Percentiles rank a stretch among this genome's conserved stretches.
Evolutionary conservation across 148 eudicot species (phyloP).

Genomic region (Rhododendron vialii): DNA sequence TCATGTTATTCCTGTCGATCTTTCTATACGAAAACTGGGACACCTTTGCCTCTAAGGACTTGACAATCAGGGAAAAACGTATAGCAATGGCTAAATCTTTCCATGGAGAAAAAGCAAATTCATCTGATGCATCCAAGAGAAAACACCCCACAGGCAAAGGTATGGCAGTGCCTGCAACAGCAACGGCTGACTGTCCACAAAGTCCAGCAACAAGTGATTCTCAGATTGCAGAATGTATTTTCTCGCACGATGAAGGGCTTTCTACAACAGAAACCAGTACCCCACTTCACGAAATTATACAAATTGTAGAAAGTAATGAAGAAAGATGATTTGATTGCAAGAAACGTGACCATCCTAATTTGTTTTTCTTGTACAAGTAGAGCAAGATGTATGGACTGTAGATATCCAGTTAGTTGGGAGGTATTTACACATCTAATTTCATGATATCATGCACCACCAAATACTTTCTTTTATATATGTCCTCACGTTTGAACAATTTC

Average conservation of each 20-base stretch:
- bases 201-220: conserved; percentile 17
- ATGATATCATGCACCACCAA: no score
- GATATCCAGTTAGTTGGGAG: not conserved
- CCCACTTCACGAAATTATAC: conserved; percentile 12
- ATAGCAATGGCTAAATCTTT: conserved; percentile 12
- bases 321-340: not conserved
- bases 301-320: not conserved
- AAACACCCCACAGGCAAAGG: not conserved
- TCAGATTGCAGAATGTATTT: not conserved
- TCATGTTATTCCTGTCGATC: conserved; percentile 14
- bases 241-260: conserved; percentile 20
- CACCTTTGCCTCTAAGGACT: conserved; percentile 13
- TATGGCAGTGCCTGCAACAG: not conserved
- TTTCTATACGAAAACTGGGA: conserved; percentile 23
- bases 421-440: no score
- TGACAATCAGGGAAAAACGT: conserved; percentile 15
- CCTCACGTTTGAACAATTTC: not conserved
- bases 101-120: conserved; percentile 16
- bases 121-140: conserved; percentile 7
- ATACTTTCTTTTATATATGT: not conserved
- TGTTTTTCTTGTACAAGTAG: not conserved
- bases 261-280: conserved; percentile 16
- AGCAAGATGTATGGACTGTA: no score
- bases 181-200: not conserved
- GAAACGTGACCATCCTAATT: not conserved